phyloP scores from a whole-genome alignment of 2,329 filamentous ascomycete species.

The Albifimbria verrucaria region DNA sequence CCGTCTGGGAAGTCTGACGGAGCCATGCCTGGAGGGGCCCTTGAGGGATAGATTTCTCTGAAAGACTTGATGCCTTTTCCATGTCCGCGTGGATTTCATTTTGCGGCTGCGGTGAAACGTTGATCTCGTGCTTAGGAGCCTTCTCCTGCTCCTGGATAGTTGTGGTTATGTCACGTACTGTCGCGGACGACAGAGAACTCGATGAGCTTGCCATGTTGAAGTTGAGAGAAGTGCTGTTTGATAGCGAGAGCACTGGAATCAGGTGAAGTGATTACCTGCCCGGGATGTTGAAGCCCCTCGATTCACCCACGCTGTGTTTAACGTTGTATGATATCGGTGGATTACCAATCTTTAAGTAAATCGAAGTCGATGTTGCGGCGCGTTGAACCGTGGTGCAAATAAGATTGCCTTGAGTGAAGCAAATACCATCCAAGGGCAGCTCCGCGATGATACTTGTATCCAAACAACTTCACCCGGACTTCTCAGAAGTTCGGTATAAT shows the following conservation, averaged over 20 bases:
- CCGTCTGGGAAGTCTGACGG: constrained; percentile 59
- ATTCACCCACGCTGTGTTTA: no score
- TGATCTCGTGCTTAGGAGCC: constrained; percentile 3
- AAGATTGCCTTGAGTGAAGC: no score
- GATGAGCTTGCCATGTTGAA: not conserved
- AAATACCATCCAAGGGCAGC: no score
- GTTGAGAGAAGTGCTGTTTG: not conserved
- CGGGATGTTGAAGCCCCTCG: no score
- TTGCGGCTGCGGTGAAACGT: constrained; percentile 21
- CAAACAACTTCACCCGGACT: not conserved
- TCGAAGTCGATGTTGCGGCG: no score
- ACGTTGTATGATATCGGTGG: no score
- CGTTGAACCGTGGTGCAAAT: no score
- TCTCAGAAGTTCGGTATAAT: not conserved
- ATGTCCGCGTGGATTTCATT: constrained; percentile 25
- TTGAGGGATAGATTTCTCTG: constrained; percentile 9
- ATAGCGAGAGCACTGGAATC: no score
- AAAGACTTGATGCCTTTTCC: constrained; percentile 11
- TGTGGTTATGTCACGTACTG: not conserved
- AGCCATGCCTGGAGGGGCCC: constrained; percentile 30
- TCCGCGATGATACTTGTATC: no score
- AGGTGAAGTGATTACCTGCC: no score
- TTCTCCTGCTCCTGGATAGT: not conserved
- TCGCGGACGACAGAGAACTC: not conserved
- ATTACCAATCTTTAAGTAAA: no score